Evolutionary conservation across 148 eudicot genomes (phyloP).

Genomic region (Euryodendron excelsum): DNA sequence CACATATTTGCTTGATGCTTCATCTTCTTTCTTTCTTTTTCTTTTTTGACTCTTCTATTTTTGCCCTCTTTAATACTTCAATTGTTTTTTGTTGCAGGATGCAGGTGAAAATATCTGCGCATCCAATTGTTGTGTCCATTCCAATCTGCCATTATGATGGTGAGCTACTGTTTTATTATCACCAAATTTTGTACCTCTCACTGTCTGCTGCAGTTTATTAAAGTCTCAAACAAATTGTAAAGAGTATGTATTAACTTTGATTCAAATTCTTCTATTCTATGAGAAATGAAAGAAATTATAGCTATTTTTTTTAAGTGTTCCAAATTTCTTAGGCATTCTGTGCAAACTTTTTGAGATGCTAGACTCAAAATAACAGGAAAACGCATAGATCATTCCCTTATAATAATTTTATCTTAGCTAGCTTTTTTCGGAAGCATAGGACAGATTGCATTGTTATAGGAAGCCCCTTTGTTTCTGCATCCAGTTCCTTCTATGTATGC

Average conservation of each 20-base stretch:
- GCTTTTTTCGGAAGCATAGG: not conserved
- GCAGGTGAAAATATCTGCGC: constrained; percentile 70
- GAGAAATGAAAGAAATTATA: not conserved
- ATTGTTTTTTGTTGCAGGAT: constrained; percentile 48
- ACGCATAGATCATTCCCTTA: not conserved
- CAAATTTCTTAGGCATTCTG: not conserved
- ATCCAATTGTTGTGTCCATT: constrained; percentile 70
- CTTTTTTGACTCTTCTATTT: not conserved
- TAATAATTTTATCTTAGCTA: too few species aligned
- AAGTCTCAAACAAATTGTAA: constrained; percentile 1
- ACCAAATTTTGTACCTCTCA: not conserved
- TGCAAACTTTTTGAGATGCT: not conserved
- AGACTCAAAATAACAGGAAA: not conserved
- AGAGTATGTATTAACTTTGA: not conserved
- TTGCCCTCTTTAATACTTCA: not conserved
- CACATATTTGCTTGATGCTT: not conserved
- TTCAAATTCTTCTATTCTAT: not conserved
- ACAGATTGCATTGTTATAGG: not conserved
- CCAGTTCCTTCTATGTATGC: not conserved
- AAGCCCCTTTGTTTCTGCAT: not conserved
- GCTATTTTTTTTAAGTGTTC: not conserved
- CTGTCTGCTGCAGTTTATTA: not conserved
- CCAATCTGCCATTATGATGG: constrained; percentile 77
- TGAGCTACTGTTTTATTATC: constrained; percentile 27
- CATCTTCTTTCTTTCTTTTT: not conserved